Conservation (phyloP, 2,329 filamentous ascomycete genomes). For the Escovopsis sp. region DNA sequence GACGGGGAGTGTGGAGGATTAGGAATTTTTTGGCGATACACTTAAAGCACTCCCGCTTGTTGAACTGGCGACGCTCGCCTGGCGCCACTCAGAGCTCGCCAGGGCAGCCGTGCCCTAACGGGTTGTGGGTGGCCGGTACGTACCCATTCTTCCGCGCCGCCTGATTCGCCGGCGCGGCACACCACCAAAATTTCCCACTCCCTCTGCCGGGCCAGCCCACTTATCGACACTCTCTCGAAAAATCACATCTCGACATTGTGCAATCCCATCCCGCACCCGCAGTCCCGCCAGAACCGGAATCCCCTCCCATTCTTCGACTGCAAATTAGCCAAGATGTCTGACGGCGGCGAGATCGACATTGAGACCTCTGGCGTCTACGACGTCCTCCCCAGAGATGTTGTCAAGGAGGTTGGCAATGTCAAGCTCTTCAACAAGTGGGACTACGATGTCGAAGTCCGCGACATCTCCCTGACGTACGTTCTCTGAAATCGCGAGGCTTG, state of each 20-base stretch:
- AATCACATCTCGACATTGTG: conserved; percentile 23
- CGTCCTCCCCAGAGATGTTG: conserved; percentile 86
- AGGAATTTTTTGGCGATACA: conserved; percentile 16
- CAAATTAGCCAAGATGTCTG: conserved; percentile 62
- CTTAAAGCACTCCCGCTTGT: conserved; percentile 17
- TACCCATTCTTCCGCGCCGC: conserved; percentile 11
- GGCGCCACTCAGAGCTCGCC: conserved; percentile 15
- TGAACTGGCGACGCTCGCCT: conserved; percentile 9
- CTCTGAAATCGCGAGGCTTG: conserved; percentile 3
- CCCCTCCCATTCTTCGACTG: conserved; percentile 16
- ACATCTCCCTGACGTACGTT: conserved; percentile 95
- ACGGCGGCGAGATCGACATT: conserved; percentile 87
- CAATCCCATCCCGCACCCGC: conserved; percentile 24
- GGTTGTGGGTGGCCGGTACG: conserved; percentile 15
- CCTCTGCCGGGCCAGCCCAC: conserved; percentile 17
- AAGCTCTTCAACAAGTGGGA: conserved; percentile 97
- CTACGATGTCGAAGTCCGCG: conserved; percentile 99
- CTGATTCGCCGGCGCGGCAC: conserved; percentile 23
- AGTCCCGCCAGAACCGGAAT: conserved; percentile 22
- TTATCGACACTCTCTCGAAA: conserved; percentile 19
- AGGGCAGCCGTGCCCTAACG: conserved; percentile 30
- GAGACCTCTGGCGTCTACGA: conserved; percentile 60
- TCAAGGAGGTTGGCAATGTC: conserved; percentile 75
- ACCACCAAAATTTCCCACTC: conserved; percentile 23
- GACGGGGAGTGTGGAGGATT: conserved; percentile 22